phyloP scores from a whole-genome alignment of 441 rosid genomes.

The Melastoma candidum region DNA sequence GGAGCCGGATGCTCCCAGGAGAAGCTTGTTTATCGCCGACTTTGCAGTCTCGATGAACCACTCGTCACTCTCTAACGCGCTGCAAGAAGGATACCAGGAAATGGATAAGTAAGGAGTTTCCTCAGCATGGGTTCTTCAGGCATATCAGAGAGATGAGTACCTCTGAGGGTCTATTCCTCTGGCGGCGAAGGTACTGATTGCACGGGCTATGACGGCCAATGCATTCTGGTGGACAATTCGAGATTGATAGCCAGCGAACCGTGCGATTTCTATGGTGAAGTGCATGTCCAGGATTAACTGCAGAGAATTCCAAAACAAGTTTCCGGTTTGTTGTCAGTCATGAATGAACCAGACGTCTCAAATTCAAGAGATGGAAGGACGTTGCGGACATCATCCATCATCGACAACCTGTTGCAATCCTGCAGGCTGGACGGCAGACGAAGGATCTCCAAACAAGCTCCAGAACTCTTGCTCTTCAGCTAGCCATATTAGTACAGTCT shows the following conservation, averaged over 20 bases:
- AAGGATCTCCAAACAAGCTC: slow-evolving; percentile 78
- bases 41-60: slow-evolving; percentile 96
- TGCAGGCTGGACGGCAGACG: slow-evolving; percentile 56
- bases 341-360: neutral
- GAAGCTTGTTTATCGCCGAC: slow-evolving; percentile 72
- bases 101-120: no score
- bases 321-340: neutral
- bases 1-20: slow-evolving; percentile 59
- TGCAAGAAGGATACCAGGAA: slow-evolving; percentile 8
- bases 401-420: slow-evolving; percentile 83
- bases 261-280: slow-evolving; percentile 95
- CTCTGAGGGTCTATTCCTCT: slow-evolving; percentile 80
- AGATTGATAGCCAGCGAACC: slow-evolving; percentile 89
- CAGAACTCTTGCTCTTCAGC: slow-evolving; percentile 92
- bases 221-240: slow-evolving; percentile 78
- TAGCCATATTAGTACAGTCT: slow-evolving; percentile 92
- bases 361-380: neutral
- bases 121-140: neutral
- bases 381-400: no score
- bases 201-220: slow-evolving; percentile 74
- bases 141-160: slow-evolving; percentile 24
- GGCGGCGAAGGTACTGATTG: slow-evolving; percentile 66
- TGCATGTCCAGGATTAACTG: slow-evolving; percentile 98
- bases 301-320: slow-evolving; percentile 2
- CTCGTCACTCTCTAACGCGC: slow-evolving; percentile 69